These are phyloP conservation scores for Metschnikowia cubensis DNA, from an alignment of 805 yeast species.

Conservation along the genomic window DNA sequence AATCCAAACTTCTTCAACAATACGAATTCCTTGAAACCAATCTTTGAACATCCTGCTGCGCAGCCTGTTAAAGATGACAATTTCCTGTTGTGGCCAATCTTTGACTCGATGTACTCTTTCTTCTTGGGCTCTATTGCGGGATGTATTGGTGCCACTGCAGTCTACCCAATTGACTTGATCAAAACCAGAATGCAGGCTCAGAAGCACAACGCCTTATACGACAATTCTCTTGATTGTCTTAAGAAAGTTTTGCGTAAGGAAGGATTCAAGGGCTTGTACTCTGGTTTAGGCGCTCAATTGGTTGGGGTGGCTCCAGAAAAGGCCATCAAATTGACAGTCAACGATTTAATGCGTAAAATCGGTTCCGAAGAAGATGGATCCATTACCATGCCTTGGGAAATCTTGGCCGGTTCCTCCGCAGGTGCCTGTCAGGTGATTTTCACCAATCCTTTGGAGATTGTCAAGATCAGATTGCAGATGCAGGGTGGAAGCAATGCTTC, in stretches of 20 bases:
- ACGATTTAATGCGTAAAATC: conserved; percentile 76
- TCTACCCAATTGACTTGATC: conserved; percentile 92
- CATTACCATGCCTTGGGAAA: conserved; percentile 58
- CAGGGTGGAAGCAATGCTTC: conserved; percentile 72
- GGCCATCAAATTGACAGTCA: conserved; percentile 92
- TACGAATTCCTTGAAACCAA: conserved; percentile 29
- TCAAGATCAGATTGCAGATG: conserved; percentile 90
- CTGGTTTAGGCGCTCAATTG: conserved; percentile 90
- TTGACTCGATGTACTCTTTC: conserved; percentile 81
- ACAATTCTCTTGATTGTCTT: conserved; percentile 83
- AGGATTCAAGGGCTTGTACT: conserved; percentile 81
- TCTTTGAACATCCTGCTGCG: conserved; percentile 42
- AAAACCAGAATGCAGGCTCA: conserved; percentile 98
- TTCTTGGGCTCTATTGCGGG: conserved; percentile 93
- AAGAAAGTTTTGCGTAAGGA: conserved; percentile 69
- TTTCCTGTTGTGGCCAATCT: conserved; percentile 44
- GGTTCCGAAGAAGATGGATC: conserved; percentile 47
- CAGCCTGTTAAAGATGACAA: conserved; percentile 36
- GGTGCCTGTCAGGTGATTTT: conserved; percentile 96
- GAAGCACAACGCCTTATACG: conserved; percentile 64
- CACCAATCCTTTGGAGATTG: conserved; percentile 94
- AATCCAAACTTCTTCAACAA: conserved; percentile 53
- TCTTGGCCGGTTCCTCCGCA: conserved; percentile 87
- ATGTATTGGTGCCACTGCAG: conserved; percentile 96
- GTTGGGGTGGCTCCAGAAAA: conserved; percentile 98